phyloP scores from a whole-genome alignment of 2,329 filamentous ascomycete species.

The Stagonosporopsis vannaccii region DNA sequence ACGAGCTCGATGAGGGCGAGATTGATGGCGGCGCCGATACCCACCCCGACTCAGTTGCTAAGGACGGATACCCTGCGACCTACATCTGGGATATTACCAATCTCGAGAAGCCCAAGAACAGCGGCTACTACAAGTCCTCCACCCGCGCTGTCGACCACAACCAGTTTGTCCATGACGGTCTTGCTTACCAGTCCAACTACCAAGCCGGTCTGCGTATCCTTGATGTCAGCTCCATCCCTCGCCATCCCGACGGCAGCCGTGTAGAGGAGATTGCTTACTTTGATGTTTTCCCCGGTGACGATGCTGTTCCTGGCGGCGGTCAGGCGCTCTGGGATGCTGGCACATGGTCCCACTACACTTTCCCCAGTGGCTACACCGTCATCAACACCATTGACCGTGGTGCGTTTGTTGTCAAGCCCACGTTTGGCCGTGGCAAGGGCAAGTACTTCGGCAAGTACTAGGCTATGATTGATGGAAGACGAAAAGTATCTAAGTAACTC shows the following conservation, averaged over 20 bases:
- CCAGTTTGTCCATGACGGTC: slow-evolving; percentile 54
- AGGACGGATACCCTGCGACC: slow-evolving; percentile 46
- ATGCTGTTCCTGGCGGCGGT: slow-evolving; percentile 43
- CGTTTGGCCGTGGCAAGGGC: slow-evolving; percentile 35
- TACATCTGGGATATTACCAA: slow-evolving; percentile 50
- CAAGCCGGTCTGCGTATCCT: slow-evolving; percentile 53
- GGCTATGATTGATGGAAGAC: not conserved
- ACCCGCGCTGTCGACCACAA: slow-evolving; percentile 55
- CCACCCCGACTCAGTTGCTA: slow-evolving; percentile 37
- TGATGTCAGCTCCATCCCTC: slow-evolving; percentile 51
- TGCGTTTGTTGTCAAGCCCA: slow-evolving; percentile 47
- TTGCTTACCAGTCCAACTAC: slow-evolving; percentile 55
- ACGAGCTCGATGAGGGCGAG: slow-evolving; percentile 50
- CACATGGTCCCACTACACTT: slow-evolving; percentile 53
- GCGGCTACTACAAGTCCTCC: slow-evolving; percentile 52
- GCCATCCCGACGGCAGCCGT: slow-evolving; percentile 45
- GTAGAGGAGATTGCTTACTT: slow-evolving; percentile 55
- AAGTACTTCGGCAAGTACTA: slow-evolving; percentile 33
- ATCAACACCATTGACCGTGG: slow-evolving; percentile 59
- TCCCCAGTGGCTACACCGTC: slow-evolving; percentile 52
- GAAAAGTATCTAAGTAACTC: not conserved
- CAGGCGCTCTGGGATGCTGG: slow-evolving; percentile 51
- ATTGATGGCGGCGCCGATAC: slow-evolving; percentile 27
- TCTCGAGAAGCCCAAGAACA: slow-evolving; percentile 47
- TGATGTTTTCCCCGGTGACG: slow-evolving; percentile 53